Evolutionary conservation across 176 grass and related monocot species (phyloP), one percentile per base, ranked within the genome.

Genomic region (Ensete glaucum): DNA sequence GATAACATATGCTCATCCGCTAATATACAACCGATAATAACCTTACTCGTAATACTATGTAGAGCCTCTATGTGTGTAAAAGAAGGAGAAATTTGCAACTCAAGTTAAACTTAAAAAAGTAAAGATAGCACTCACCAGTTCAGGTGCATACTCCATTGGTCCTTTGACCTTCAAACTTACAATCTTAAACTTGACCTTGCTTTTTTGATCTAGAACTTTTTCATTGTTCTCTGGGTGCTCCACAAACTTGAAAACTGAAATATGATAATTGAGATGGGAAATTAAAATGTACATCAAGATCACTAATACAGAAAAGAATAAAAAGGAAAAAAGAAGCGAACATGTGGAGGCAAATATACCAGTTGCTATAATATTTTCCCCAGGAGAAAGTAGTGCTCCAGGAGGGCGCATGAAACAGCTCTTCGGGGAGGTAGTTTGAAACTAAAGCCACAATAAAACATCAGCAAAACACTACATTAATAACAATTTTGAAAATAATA

Each of bases 391-490:
- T 83, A 99, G 74, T n/a, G 87, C 90, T 73, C 95, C 90, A 64
- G 95, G 95, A 54, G 95, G 95, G 58, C 95, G 86, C 95, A 99
- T 99, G 56, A 99, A 99, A 73, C 90, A 99, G 82, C 95, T 93
- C 79, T 94, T 99, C 16, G 90, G 95, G 24, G 90, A 88, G 81
- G 95, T 99, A 81, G 95, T 99, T 99, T 99, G 95, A 77, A 99
- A 99, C 95, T 99, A 77, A 65, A 84, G 73, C 12, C 74, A 64
- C 48, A 79, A 60, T 51, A 5, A n/a, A 76, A 54, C 23, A 69
- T 69, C 52, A 69, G 21, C 12, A 14, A 54, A 21, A n/a, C 13
- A 48, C 29, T 50, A 19, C 50, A 72, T 3, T 12, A 54, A 53
- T 8, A 52, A n/a, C 16, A 22, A 54, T 17, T 54, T 20, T 43